Evolutionary conservation across 106 monocot species (phyloP), one percentile per base, ranked within the genome.

Genomic region (Allium fistulosum): DNA sequence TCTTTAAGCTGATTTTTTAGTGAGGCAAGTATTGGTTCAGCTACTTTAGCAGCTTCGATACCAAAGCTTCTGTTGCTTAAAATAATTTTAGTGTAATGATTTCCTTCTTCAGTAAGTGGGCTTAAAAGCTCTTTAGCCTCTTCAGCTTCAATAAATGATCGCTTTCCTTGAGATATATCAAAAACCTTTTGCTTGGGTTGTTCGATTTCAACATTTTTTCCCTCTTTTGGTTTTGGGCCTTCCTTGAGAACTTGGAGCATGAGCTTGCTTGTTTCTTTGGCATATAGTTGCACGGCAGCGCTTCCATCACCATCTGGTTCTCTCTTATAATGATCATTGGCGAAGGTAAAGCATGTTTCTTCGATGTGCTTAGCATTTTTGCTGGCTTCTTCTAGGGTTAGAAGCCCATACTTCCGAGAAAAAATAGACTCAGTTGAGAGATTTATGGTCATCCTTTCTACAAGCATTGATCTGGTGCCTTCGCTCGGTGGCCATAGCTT

Each of bases 281-380:
- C 95, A 70, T 96, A 96, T 4, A 96, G 70, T 59, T 96, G 95
- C n/a, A 96, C 88, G 9, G 91, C 91, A 59, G 83, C 83, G 67
- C 91, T 96, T 18, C 95, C 95, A 78, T 91, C 95, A 13, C 94
- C 94, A 60, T 96, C 91, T 53, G 91, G 91, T 56, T 91, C 88
- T n/a, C 73, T 72, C 59, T 83, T 65, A 67, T 80, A 86, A 75
- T 88, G 88, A n/a, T 88, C 80, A 64, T 75, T 77, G 4, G 91
- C 88, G 69, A 69, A 28, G 13, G 67, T 66, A 72, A 91, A 96
- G 61, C 91, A 79, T 14, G 57, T 62, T 26, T 88, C 88, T 53
- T 96, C 95, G 47, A 96, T 91, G 51, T 69, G 52, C 52, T 83
- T 78, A 46, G 95, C 91, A 78, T 79, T 79, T 53, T 80, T 62